Evolutionary conservation across 345 rosid genomes (phyloP).

Genomic region (Firmiana major): DNA sequence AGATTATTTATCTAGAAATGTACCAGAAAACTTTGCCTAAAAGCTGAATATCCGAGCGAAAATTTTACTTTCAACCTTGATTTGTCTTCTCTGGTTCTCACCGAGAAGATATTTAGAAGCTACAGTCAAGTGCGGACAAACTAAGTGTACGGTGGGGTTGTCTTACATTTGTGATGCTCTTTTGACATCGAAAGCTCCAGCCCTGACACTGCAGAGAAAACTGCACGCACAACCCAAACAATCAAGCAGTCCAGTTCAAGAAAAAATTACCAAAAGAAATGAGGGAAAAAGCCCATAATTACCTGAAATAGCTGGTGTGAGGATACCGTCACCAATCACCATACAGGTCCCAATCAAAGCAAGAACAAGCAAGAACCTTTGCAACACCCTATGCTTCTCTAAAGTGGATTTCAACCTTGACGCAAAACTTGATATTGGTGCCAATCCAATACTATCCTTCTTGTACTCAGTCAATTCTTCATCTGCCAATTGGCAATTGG

Average conservation of each 20-base stretch:
- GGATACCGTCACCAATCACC: constrained; percentile 88
- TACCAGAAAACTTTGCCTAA: not conserved
- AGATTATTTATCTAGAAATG: not conserved
- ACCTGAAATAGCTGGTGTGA: constrained; percentile 86
- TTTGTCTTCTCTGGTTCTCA: constrained; percentile 1
- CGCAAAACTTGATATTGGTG: constrained; percentile 20
- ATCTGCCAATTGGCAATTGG: constrained; percentile 77
- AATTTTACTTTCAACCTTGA: not conserved
- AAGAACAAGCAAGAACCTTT: constrained; percentile 62
- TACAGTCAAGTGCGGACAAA: not conserved
- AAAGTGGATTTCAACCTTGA: constrained; percentile 54
- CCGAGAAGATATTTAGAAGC: not conserved
- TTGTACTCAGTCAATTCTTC: constrained; percentile 64
- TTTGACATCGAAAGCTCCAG: constrained; percentile 66
- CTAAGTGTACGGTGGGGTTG: not conserved
- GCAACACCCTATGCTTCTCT: constrained; percentile 61
- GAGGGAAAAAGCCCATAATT: not conserved
- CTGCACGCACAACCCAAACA: constrained; percentile 33
- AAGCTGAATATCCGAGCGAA: not conserved
- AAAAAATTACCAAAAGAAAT: not conserved
- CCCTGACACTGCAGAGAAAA: constrained; percentile 83
- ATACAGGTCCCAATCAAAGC: constrained; percentile 84
- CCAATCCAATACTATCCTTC: constrained; percentile 27
- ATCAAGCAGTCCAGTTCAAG: constrained; percentile 13
- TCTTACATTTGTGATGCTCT: constrained; percentile 72